These are phyloP conservation scores for Penicillium sp. DNA, from an alignment of 2,329 filamentous ascomycete species.

Conservation along the genomic window DNA sequence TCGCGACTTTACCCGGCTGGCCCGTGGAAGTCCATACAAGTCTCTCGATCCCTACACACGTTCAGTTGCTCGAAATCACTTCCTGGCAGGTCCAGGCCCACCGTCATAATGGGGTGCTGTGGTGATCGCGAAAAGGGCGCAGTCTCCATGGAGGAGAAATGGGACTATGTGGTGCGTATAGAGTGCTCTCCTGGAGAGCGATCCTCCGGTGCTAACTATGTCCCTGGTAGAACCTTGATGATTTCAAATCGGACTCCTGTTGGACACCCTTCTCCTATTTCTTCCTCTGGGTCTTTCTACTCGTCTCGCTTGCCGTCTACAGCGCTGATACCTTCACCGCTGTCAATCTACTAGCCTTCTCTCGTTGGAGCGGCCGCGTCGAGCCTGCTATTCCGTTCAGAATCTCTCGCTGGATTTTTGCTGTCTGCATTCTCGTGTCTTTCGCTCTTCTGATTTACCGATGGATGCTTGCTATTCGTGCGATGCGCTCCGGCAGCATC, in stretches of 20 bases:
- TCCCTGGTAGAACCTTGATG: slow-evolving; percentile 55
- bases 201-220: slow-evolving; percentile 3
- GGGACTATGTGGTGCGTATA: slow-evolving; percentile 80
- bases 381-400: slow-evolving; percentile 74
- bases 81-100: slow-evolving; percentile 34
- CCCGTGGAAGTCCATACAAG: slow-evolving; percentile 32
- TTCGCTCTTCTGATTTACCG: slow-evolving; percentile 80
- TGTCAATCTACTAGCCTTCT: slow-evolving; percentile 84
- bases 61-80: slow-evolving; percentile 7
- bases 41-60: slow-evolving; percentile 11
- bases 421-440: slow-evolving; percentile 86
- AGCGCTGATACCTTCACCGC: slow-evolving; percentile 90
- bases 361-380: slow-evolving; percentile 84
- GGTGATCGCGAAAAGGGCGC: slow-evolving; percentile 63
- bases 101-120: slow-evolving; percentile 64
- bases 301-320: slow-evolving; percentile 82
- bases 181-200: background rate
- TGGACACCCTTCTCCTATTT: slow-evolving; percentile 76
- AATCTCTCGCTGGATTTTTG: slow-evolving; percentile 93
- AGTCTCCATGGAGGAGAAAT: slow-evolving; percentile 82
- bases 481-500: slow-evolving; percentile 82
- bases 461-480: slow-evolving; percentile 74
- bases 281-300: slow-evolving; percentile 78
- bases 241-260: slow-evolving; percentile 84
- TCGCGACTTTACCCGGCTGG: slow-evolving; percentile 38